A percentile compares a stretch with the other conserved stretches of the same genome.
Evolutionary conservation across 768 basidiomycete species (phyloP).

Genomic region (Tulasnella sp.): DNA sequence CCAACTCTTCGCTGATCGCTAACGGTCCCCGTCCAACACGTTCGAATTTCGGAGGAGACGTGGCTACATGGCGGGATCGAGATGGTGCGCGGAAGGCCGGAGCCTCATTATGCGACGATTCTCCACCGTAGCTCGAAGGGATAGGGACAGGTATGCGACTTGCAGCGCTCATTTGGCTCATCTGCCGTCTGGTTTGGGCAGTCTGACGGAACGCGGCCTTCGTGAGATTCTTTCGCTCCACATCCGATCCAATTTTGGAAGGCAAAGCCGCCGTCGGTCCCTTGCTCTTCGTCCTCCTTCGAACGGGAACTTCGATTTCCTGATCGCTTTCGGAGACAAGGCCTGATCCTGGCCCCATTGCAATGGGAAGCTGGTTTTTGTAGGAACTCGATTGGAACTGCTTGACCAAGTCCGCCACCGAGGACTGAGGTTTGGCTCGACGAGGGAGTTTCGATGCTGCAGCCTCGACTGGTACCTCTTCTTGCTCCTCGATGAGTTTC

Average conservation of each 20-base stretch:
- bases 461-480: slow-evolving; percentile 12
- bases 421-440: slow-evolving; percentile 23
- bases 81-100: neutral
- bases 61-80: neutral
- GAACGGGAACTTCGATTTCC: slow-evolving; percentile 28
- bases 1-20: neutral
- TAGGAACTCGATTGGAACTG: slow-evolving; percentile 20
- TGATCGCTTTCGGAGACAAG: slow-evolving; percentile 74
- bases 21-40: neutral
- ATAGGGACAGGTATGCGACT: slow-evolving; percentile 7
- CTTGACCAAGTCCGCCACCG: slow-evolving; percentile 74
- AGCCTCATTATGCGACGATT: neutral
- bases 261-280: neutral
- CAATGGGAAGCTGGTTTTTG: slow-evolving; percentile 14
- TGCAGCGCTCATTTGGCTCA: neutral
- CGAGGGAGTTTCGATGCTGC: slow-evolving; percentile 25
- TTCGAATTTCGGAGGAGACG: neutral
- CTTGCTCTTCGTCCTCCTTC: slow-evolving; percentile 21
- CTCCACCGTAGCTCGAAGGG: neutral
- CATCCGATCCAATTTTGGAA: slow-evolving; percentile 48
- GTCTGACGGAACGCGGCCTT: slow-evolving; percentile 56
- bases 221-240: slow-evolving; percentile 83
- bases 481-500: neutral
- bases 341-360: neutral
- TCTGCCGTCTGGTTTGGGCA: neutral